These are phyloP conservation scores for Plasmodium gaboni DNA, from an alignment of 169 alveolate genomes.

Conservation along the genomic window DNA sequence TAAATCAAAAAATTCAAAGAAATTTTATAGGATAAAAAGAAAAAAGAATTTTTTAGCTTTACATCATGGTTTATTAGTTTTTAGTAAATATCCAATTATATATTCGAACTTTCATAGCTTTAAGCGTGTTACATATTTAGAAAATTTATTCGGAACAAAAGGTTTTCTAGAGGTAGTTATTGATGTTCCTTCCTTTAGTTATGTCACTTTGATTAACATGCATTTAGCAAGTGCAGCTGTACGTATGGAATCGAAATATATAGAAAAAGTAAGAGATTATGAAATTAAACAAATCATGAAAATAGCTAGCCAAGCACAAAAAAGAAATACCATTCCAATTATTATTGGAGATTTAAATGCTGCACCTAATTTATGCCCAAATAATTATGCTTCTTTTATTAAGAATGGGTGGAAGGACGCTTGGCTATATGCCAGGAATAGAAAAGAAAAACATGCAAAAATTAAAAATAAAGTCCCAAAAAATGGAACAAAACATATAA, in stretches of 20 bases:
- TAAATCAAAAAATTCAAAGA: background rate
- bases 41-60: constrained; percentile 73
- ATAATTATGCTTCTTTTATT: constrained; percentile 88
- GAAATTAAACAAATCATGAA: constrained; percentile 90
- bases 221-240: constrained; percentile 94
- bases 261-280: constrained; percentile 88
- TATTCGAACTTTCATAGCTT: constrained; percentile 89
- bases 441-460: constrained; percentile 35
- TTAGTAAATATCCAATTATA: constrained; percentile 91
- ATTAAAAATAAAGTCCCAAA: background rate
- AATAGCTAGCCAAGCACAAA: constrained; percentile 87
- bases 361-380: constrained; percentile 91
- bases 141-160: constrained; percentile 89
- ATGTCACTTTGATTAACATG: constrained; percentile 88
- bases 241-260: constrained; percentile 90
- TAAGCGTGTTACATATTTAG: constrained; percentile 90
- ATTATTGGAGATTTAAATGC: constrained; percentile 93
- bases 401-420: constrained; percentile 93
- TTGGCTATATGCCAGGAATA: constrained; percentile 76
- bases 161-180: constrained; percentile 91
- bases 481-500: background rate
- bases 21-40: too few species aligned
- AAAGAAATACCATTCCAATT: constrained; percentile 89
- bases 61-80: constrained; percentile 91
- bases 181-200: constrained; percentile 89